phyloP scores from a whole-genome alignment of 208 protist species.

The Trypanosoma conorhini region DNA sequence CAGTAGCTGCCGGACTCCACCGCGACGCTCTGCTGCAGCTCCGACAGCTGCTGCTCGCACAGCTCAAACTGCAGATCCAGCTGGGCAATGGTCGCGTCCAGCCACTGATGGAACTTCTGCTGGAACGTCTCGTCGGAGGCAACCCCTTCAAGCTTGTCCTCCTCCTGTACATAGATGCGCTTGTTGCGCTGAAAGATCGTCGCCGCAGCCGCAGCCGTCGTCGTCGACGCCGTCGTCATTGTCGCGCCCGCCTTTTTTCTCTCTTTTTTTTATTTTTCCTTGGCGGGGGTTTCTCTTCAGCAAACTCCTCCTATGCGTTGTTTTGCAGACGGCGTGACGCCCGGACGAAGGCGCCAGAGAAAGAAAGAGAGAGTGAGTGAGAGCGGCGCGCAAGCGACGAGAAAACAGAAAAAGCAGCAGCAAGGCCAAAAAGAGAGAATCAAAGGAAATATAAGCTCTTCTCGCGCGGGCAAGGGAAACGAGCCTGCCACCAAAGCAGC shows the following conservation, averaged over 20 bases:
- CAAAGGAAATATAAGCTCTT: too few species aligned
- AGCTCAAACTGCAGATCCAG: conserved; percentile 82
- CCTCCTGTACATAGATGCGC: conserved; percentile 81
- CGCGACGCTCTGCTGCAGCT: conserved; percentile 78
- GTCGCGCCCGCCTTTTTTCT: conserved; percentile 13
- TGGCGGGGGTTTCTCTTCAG: neutral
- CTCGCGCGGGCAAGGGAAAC: too few species aligned
- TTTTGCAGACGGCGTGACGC: neutral
- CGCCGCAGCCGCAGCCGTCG: conserved; percentile 19
- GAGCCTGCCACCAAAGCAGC: neutral
- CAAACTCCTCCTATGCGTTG: neutral
- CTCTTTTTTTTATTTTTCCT: neutral
- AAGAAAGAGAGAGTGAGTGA: too few species aligned
- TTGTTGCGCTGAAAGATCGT: conserved; percentile 87
- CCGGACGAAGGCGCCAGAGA: too few species aligned
- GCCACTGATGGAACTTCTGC: conserved; percentile 71
- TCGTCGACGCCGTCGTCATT: conserved; percentile 36
- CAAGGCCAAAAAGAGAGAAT: too few species aligned
- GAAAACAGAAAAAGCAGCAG: too few species aligned
- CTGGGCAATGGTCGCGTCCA: conserved; percentile 78
- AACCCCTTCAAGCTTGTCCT: conserved; percentile 73
- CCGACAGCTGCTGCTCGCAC: conserved; percentile 84
- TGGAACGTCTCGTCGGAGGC: conserved; percentile 64
- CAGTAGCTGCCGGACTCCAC: conserved; percentile 72
- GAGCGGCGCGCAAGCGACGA: too few species aligned